Percentiles rank a stretch among this genome's conserved stretches.
These are phyloP conservation scores for Phytophthora aleatoria DNA, from an alignment of 352 stramenopile genomes.

Conservation along the genomic window DNA sequence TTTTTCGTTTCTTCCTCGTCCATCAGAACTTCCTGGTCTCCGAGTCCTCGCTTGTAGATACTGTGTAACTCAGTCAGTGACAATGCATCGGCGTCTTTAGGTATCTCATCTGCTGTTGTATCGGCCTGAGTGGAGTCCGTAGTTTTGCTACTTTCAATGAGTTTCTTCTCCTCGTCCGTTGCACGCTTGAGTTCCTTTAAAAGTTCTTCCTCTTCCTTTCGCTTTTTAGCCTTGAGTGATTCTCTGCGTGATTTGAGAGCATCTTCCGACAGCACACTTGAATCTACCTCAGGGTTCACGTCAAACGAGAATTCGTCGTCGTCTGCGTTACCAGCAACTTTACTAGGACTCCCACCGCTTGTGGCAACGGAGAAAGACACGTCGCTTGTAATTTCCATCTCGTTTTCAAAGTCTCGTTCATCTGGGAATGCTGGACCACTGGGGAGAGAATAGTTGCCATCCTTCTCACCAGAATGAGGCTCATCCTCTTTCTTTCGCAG, in stretches of 20 bases:
- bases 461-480: constrained; percentile 8
- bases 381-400: constrained; percentile 39
- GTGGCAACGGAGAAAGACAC: constrained; percentile 43
- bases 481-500: constrained; percentile 32
- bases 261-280: constrained; percentile 20
- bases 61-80: constrained; percentile 73
- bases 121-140: neutral
- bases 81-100: constrained; percentile 25
- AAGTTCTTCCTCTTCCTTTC: constrained; percentile 43
- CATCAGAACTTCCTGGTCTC: constrained; percentile 68
- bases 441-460: constrained; percentile 34
- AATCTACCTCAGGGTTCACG: neutral
- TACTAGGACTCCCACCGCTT: neutral
- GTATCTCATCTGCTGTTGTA: neutral
- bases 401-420: constrained; percentile 52
- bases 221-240: constrained; percentile 31
- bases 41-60: constrained; percentile 83
- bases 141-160: constrained; percentile 21
- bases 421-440: constrained; percentile 51
- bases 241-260: constrained; percentile 27
- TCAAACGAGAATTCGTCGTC: constrained; percentile 57
- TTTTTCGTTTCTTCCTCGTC: constrained; percentile 36
- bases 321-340: constrained; percentile 4
- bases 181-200: constrained; percentile 48
- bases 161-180: constrained; percentile 45